A percentile compares a stretch with the other conserved stretches of the same genome.
These are phyloP conservation scores for Sporothrix euskadiensis DNA, from an alignment of 2,329 filamentous ascomycete genomes.

Conservation along the genomic window DNA sequence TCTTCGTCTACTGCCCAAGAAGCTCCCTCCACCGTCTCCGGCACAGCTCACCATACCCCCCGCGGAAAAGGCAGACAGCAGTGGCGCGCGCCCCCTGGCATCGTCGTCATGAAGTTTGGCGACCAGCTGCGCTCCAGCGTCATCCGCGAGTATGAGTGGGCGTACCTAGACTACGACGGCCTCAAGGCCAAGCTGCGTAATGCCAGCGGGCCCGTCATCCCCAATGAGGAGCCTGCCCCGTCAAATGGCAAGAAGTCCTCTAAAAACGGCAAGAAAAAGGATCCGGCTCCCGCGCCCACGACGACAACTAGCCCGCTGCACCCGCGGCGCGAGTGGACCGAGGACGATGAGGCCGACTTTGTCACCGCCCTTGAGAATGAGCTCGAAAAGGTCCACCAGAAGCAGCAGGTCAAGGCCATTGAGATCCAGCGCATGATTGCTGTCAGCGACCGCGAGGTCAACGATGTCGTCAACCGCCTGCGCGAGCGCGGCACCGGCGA, in stretches of 20 bases:
- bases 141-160: conserved; percentile 96
- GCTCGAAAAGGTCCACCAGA: conserved; percentile 95
- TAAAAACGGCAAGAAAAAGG: conserved; percentile 38
- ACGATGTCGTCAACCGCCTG: conserved; percentile 76
- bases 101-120: conserved; percentile 79
- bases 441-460: conserved; percentile 84
- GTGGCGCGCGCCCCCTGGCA: conserved; percentile 50
- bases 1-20: not conserved
- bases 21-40: not conserved
- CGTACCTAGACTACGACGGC: conserved; percentile 97
- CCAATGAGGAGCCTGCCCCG: conserved; percentile 32
- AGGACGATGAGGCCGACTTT: conserved; percentile 88
- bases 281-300: conserved; percentile 32
- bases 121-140: conserved; percentile 94
- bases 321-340: conserved; percentile 69
- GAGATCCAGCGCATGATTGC: conserved; percentile 92
- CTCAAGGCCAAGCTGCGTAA: conserved; percentile 85
- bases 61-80: conserved; percentile 10
- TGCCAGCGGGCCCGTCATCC: conserved; percentile 54
- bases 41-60: not conserved
- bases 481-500: conserved; percentile 61
- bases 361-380: conserved; percentile 84
- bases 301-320: not conserved
- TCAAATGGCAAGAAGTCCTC: conserved; percentile 31
- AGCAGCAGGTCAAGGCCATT: conserved; percentile 95